Evolutionary conservation across 805 yeast genomes (phyloP).

Genomic region (Candida taoyuanica): DNA sequence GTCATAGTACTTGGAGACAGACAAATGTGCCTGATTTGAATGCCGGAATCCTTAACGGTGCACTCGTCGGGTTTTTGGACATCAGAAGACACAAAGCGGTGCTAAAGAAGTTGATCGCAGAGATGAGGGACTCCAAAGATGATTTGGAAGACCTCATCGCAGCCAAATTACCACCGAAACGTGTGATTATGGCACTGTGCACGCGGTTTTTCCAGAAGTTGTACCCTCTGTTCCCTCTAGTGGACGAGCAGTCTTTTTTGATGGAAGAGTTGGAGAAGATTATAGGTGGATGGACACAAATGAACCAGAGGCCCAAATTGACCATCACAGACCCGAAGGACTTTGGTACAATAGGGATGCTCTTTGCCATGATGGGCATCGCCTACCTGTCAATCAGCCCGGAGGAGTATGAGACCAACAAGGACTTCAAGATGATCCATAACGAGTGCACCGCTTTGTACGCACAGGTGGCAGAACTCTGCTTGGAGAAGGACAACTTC

Average conservation of each 20-base stretch:
- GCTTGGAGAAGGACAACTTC: conserved; percentile 47
- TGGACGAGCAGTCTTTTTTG: conserved; percentile 18
- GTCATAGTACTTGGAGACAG: background rate
- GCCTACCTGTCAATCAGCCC: conserved; percentile 17
- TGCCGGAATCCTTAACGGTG: conserved; percentile 1
- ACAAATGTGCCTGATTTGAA: background rate
- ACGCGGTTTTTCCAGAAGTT: conserved; percentile 23
- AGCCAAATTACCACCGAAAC: conserved; percentile 16
- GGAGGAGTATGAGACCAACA: conserved; percentile 9
- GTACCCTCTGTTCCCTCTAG: conserved; percentile 24
- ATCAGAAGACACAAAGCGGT: conserved; percentile 13
- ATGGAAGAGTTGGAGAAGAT: conserved; percentile 12
- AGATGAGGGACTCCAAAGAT: background rate
- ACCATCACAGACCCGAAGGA: conserved; percentile 12
- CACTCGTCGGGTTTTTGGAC: conserved; percentile 1
- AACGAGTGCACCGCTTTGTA: conserved; percentile 5
- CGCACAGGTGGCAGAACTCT: conserved; percentile 22
- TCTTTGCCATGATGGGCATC: conserved; percentile 19
- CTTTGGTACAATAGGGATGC: conserved; percentile 16
- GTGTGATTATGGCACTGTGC: conserved; percentile 9
- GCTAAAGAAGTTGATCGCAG: conserved; percentile 2
- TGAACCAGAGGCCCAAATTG: conserved; percentile 3
- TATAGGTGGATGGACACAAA: conserved; percentile 7
- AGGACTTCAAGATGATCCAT: conserved; percentile 5
- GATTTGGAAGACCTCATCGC: conserved; percentile 10